Evolutionary conservation across 2,329 filamentous ascomycete species (phyloP), one percentile per base, ranked within the genome.

Genomic region (Penicillium verrucosum): DNA sequence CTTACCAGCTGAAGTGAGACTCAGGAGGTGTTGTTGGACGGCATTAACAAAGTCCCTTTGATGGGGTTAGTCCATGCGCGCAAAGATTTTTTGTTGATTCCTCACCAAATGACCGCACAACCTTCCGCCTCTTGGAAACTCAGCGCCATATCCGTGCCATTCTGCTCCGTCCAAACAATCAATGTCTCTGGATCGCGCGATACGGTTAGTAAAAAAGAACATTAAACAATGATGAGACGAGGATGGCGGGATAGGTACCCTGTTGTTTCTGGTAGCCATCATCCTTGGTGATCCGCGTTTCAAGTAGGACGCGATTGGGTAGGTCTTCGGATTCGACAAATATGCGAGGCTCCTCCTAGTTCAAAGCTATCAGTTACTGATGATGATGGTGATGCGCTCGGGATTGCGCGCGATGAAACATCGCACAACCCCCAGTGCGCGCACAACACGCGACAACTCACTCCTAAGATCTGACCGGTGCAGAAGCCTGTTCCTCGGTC

Each of bases 191-290:
- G 3, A 53, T 63, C 47, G 59, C 60, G 52, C 59, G 61, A 69
- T 61, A 62, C 59, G 45, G 56, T 72, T 59, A 65, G 65, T 57
- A 46, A 58, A 54, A 54, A 23, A 23, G 18, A 8, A 44, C 16
- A 30, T 1, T 6, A 4, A 30, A 12, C 5, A 27, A 18, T 11
- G 30, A 50, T 44, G 52, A 51, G 30, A 58, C 34, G 50, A 38
- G 46, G 30, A 52, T 72, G 79, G 68, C 45, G 57, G 61, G 52
- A 58, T 59, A 54, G 57, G 61, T 83, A 88, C 91, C 91, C 88
- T 97, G 93, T 75, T 99, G 94, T 77, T 97, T 96, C 77, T 97
- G 92, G 72, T 97, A 97, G 58, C 90, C 89, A 84, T 97, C 93
- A 70, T 97, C 92, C 74, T 92, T 96, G 60, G 86, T 85, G 63